phyloP scores from a whole-genome alignment of 202 grass and related monocot genomes.

The Saccharum hybrid region DNA sequence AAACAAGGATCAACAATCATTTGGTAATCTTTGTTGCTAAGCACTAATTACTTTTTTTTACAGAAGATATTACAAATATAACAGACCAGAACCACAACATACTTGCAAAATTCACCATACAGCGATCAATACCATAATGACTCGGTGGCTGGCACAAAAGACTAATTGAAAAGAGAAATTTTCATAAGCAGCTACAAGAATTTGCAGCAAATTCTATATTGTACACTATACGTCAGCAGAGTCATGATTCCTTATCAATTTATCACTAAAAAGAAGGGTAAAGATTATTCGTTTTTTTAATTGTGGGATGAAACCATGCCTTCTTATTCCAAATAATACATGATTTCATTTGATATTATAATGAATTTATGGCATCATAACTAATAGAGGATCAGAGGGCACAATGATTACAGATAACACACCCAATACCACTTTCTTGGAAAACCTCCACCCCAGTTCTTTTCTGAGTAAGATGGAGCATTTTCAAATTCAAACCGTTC shows the following conservation, averaged over 20 bases:
- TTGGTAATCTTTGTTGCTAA: not conserved
- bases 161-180: not conserved
- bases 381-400: conserved; percentile 12
- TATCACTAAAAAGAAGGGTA: not conserved
- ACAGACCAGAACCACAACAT: conserved; percentile 18
- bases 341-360: conserved; percentile 30
- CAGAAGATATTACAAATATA: not conserved
- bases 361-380: conserved; percentile 32
- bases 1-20: conserved; percentile 19
- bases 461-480: conserved; percentile 96
- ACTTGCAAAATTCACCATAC: not conserved
- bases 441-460: conserved; percentile 93
- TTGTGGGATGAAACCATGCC: not conserved
- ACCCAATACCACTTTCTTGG: conserved; percentile 99
- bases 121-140: not conserved
- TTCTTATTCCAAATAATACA: conserved; percentile 12
- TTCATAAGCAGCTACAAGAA: not conserved
- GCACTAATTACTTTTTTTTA: not conserved
- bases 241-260: not conserved
- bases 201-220: not conserved
- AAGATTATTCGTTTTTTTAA: conserved; percentile 13
- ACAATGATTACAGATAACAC: conserved; percentile 49
- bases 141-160: not conserved
- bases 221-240: not conserved
- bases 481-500: conserved; percentile 94